Evolutionary conservation across 2,329 filamentous ascomycete species (phyloP), one percentile per base, ranked within the genome.

Genomic region (Fusarium coffeatum): DNA sequence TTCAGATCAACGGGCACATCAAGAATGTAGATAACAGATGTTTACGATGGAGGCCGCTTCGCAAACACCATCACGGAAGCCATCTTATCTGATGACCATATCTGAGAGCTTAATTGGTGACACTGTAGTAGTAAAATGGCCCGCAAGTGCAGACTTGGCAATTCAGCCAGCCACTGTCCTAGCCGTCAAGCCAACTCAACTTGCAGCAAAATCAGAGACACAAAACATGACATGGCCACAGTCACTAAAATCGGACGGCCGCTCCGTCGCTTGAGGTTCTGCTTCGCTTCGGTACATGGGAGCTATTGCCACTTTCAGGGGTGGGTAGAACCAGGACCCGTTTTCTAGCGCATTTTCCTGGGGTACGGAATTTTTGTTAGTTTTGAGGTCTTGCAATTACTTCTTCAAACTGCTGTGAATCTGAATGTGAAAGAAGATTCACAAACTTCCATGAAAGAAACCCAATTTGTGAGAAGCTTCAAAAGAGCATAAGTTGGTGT

Each of bases 271-370:
- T 55, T 37, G 34, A 37, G 34, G 34, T 37, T 37, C 16, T 37
- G 34, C 34, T 58, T 43, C 54, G 15, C 54, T 37, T 60, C 42
- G 37, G 45, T 37, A 59, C 42, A 60, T 56, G 55, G 51, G 59
- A 56, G 34, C 42, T 42, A 59, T 73, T 63, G 72, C 72, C 72
- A 73, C 72, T 47, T 48, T 66, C 63, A 66, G 56, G 58, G 64
- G 65, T 59, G 63, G 54, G 47, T 59, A 43, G 43, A 64, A 51
- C 49, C 55, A 56, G 18, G 67, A 49, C 69, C 72, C 68, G 59
- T 73, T 73, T 68, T 69, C 64, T 74, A 74, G 66, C 71, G 70
- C 32, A 28, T 49, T 59, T 68, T 70, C 51, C 68, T 68, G 62
- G 68, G 71, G 59, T 64, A 63, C 49, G 45, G 55, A 9, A 62